These are phyloP conservation scores for Paramecium bursaria DNA, from an alignment of 73 alveolate genomes.

Conservation along the genomic window DNA sequence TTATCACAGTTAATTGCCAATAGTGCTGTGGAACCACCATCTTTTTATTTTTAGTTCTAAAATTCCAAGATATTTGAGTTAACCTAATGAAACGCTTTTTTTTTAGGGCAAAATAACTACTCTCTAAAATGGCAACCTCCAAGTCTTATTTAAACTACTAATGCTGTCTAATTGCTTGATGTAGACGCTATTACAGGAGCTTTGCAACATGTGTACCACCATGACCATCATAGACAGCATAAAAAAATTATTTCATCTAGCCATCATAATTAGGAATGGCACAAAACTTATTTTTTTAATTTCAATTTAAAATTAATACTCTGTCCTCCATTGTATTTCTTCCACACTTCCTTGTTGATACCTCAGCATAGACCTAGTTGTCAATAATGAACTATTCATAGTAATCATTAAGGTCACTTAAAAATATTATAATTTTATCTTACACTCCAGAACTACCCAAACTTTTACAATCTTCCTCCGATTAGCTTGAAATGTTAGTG, in stretches of 20 bases:
- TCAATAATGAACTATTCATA: background rate
- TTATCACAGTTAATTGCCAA: constrained; percentile 42
- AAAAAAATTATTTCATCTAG: background rate
- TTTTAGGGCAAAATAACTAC: background rate
- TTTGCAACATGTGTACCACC: constrained; percentile 27
- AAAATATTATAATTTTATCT: background rate
- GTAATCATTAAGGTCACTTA: constrained; percentile 25
- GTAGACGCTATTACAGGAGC: background rate
- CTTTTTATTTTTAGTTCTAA: background rate
- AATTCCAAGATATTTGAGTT: background rate
- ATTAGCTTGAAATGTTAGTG: background rate
- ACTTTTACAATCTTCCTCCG: background rate
- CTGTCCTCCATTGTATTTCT: constrained; percentile 66
- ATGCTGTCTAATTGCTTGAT: background rate
- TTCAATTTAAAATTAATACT: background rate
- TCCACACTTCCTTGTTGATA: constrained; percentile 41
- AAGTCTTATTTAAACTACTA: background rate
- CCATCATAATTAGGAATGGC: constrained; percentile 32
- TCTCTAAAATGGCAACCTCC: constrained; percentile 9
- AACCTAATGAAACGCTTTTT: background rate
- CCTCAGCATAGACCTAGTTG: constrained; percentile 21
- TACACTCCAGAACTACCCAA: constrained; percentile 31
- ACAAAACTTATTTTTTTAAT: background rate
- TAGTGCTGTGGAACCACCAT: constrained; percentile 69
- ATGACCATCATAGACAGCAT: constrained; percentile 57